Evolutionary conservation across 768 basidiomycete genomes (phyloP), one percentile per base, ranked within the genome.

Genomic region (Chalciporus sphaerocephalus): DNA sequence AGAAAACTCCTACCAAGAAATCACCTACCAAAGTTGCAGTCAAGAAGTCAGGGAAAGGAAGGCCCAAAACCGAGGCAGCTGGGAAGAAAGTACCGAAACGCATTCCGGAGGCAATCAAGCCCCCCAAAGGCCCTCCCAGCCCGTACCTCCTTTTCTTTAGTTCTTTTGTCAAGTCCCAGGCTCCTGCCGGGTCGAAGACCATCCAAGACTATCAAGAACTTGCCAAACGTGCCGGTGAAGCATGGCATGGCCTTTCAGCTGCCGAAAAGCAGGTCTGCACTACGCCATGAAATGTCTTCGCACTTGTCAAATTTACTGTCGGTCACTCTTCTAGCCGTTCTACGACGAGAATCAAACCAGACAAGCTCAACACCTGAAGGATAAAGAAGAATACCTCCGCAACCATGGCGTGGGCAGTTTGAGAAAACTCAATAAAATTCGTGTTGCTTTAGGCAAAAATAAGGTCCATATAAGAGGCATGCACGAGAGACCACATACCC

Each of bases 261-360:
- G 52, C 44, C 4, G 66, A 74, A 46, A 74, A 65, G 41, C 54
- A 71, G 53, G 73, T 71, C 25, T 18, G 60, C 44, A 18, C 46
- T 11, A 3, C 42, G n/a, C 22, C 28, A 27, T 13, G 2, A 8
- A 20, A 1, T 21, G 3, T 6, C 21, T 4, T 16, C 27, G 8
- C 35, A 11, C 6, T 16, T 17, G 18, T 35, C 11, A 17, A 25
- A n/a, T 17, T 6, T 17, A 18, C 10, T 18, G 20, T 25, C 15
- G 37, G 21, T 38, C 7, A 2, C 17, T 7, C 27, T 18, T 21
- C n/a, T 42, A 68, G 67, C 60, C 56, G 22, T 69, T 54, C 25
- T 42, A 51, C 34, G 61, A 67, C 23, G 56, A 54, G 24, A 42
- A 25, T 3, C 49, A 51, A 21, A 40, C 11, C 7, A 22, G 50